Base-by-base conservation (phyloP, 2,329 filamentous ascomycete genomes). In the Trichoderma semiorbis region DNA sequence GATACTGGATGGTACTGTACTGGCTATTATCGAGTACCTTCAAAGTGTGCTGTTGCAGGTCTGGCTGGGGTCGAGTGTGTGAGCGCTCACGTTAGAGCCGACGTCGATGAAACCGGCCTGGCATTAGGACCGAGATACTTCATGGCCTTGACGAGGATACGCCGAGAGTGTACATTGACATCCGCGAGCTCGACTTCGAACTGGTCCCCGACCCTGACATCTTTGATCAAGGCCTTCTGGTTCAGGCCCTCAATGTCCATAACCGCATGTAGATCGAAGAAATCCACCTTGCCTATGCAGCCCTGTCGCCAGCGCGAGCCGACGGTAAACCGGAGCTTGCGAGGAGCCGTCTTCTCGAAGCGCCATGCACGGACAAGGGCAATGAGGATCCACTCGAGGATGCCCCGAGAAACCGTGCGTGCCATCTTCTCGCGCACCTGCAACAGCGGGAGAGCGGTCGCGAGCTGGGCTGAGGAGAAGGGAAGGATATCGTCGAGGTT, bases 301-400 rank as follows among this genome's bases (percentile, higher is more conserved):
- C 77, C 79, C 69, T 78, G 77, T 32, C 75, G 76, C 72, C 76
- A 79, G 16, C 84, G 77, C 18, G 82, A 79, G 28, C 75, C 72
- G 47, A 89, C 86, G 3, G 79, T 84, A 74, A 89, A 85, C 58
- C 77, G 78, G 74, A 91, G 85, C 4, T 80, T 83, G 34, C 78
- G 73, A n/a, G 87, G 87, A 30, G 87, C 77, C 62, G 78, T 74
- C 10, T 80, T 80, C 76, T 89, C 85, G 75, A 85, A 89, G 73
- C 82, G 81, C 89, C 88, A 91, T 16, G 87, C 88, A 16, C 89
- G 87, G 67, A 89, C 81, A 36, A 91, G 81, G 28, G 89, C 88
- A 76, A 90, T 88, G 61, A 88, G 81, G 61, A 89, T 84, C 87
- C 87, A 91, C 75, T 87, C 84, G 74, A 83, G 76, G 57, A 78